Conservation (phyloP, 2,329 filamentous ascomycete genomes). For the Monosporascus sp. region DNA sequence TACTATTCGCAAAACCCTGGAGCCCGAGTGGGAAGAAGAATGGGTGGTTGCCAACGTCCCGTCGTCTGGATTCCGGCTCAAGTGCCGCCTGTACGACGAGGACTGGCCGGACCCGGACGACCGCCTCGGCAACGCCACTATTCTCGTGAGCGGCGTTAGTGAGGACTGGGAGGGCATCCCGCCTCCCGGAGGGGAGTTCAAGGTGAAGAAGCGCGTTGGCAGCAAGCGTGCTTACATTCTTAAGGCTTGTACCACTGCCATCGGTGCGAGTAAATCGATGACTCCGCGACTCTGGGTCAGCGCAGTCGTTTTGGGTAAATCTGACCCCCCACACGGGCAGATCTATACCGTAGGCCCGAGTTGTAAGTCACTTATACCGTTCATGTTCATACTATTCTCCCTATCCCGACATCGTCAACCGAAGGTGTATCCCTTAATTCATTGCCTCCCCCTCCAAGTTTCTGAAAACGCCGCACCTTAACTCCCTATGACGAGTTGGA, state of each 20-base stretch:
- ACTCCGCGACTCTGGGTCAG: constrained; percentile 68
- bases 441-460: no score
- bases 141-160: constrained; percentile 55
- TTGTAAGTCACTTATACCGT: constrained; percentile 13
- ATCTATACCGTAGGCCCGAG: constrained; percentile 77
- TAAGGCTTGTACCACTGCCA: constrained; percentile 60
- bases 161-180: constrained; percentile 66
- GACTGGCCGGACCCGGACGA: constrained; percentile 84
- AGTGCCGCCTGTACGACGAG: constrained; percentile 85
- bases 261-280: constrained; percentile 60
- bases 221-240: constrained; percentile 83
- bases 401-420: no score
- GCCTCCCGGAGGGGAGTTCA: constrained; percentile 53
- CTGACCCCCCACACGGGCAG: constrained; percentile 61
- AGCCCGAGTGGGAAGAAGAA: constrained; percentile 77
- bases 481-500: no score
- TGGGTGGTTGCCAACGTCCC: constrained; percentile 91
- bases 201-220: constrained; percentile 76
- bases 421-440: no score
- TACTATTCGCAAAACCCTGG: constrained; percentile 66
- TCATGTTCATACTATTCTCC: no score
- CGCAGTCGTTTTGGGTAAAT: constrained; percentile 72
- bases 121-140: constrained; percentile 77
- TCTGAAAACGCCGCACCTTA: no score
- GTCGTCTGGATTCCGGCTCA: constrained; percentile 72